Conservation (phyloP, 805 yeast genomes). For the Monosporozyma servazzii region DNA sequence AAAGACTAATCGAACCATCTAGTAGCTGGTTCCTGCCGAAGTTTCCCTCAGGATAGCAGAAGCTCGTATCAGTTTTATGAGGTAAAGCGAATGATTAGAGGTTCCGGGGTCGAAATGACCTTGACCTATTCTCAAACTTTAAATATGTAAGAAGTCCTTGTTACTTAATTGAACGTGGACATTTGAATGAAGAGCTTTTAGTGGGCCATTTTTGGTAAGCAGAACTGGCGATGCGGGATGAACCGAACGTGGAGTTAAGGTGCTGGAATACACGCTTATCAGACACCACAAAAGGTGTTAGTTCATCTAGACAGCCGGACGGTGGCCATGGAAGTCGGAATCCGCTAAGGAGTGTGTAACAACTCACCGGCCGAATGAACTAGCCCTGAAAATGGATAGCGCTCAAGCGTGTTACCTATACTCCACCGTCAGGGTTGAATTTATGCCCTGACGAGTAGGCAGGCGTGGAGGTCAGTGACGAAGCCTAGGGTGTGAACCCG, state of each 20-base stretch:
- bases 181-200: conserved; percentile 32
- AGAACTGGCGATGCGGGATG: conserved; percentile 41
- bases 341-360: conserved; percentile 47
- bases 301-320: conserved; percentile 41
- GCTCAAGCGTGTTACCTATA: background rate
- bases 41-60: background rate
- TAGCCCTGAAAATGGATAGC: conserved; percentile 35
- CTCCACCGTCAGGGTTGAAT: background rate
- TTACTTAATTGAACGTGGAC: background rate
- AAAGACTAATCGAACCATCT: background rate
- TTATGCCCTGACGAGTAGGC: background rate
- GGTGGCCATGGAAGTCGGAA: conserved; percentile 46
- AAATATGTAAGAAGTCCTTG: background rate
- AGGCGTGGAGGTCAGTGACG: background rate
- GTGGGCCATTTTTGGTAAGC: conserved; percentile 41
- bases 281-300: conserved; percentile 39
- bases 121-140: background rate
- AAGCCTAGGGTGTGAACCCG: background rate
- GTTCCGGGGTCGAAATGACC: background rate
- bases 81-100: background rate
- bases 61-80: background rate
- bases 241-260: conserved; percentile 35
- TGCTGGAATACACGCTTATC: conserved; percentile 38
- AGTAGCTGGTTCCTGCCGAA: background rate
- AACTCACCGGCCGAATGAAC: conserved; percentile 46